Percentiles rank a stretch among this genome's conserved stretches.
Evolutionary conservation across 352 stramenopile species (phyloP).

Genomic region (Phytophthora pluvialis): DNA sequence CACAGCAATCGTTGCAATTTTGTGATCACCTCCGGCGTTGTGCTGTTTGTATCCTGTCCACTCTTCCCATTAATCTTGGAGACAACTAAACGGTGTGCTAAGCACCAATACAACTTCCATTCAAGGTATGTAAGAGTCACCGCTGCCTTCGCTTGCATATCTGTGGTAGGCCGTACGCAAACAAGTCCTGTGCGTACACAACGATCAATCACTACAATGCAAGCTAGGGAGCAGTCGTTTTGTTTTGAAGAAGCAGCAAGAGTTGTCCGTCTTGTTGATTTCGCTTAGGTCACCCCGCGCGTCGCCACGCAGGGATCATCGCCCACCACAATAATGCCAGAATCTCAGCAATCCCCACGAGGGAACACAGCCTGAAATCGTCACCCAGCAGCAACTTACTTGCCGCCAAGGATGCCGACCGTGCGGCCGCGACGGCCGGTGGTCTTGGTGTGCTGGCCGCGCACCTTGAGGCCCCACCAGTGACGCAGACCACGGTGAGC

Average conservation of each 20-base stretch:
- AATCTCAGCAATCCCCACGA: slow-evolving; percentile 65
- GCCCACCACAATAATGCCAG: slow-evolving; percentile 64
- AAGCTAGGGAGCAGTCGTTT: slow-evolving; percentile 14
- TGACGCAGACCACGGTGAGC: slow-evolving; percentile 99
- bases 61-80: too few relatives aligned
- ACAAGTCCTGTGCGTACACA: slow-evolving; percentile 7
- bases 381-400: slow-evolving; percentile 63
- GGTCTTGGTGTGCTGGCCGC: slow-evolving; percentile 99
- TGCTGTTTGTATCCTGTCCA: too few relatives aligned
- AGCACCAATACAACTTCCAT: too few relatives aligned
- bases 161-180: background rate
- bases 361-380: slow-evolving; percentile 42
- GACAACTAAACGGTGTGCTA: too few relatives aligned
- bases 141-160: too few relatives aligned
- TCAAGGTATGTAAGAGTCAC: too few relatives aligned
- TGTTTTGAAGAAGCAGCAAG: slow-evolving; percentile 44
- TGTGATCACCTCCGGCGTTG: background rate
- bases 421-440: slow-evolving; percentile 94
- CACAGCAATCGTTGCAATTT: slow-evolving; percentile 15
- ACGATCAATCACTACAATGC: slow-evolving; percentile 16
- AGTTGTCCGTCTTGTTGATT: slow-evolving; percentile 49
- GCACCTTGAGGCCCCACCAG: slow-evolving; percentile 99
- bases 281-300: slow-evolving; percentile 34
- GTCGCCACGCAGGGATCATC: slow-evolving; percentile 33
- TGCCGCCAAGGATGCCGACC: slow-evolving; percentile 85